Base-by-base conservation (phyloP, 2,329 filamentous ascomycete species). In the Venturia nashicola region DNA sequence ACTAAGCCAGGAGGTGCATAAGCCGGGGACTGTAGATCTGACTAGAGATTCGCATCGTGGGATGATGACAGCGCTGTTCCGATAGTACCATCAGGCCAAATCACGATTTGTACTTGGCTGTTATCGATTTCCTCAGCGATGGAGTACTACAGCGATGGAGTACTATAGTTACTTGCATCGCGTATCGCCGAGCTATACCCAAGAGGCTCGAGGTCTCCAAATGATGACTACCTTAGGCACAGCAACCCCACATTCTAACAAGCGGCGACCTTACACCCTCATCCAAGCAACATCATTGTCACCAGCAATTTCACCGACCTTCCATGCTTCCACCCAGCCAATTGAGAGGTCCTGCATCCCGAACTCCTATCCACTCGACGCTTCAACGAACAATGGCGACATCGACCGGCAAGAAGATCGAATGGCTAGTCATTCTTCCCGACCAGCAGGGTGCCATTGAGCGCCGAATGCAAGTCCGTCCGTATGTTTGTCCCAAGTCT, bases 341-440 rank as follows among this genome's bases (percentile, higher is more conserved):
- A 36, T 8, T n/a, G 16, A 57, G 32, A 36, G 16, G 51, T 20
- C 6, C 27, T 36, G 51, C 11, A 3, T 57, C 18, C 5, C 43
- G 51, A 18, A 7, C 9, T n/a, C 6, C 2, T 27, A 6, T 1
- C n/a, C 5, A 27, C 20, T 32, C 27, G 27, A 54, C 23, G 6
- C 9, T 40, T 59, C 39, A 8, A 20, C 18, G 59, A 62, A 63
- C 32, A 42, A 65, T 44, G 65, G 65, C 70, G 54, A 54, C 66
- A 34, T 64, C 69, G 55, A 48, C 66, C 64, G 71, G 74, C 61
- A 65, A 68, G 51, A 77, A 78, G 67, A 68, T 72, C 65, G 80
- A 82, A 73, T 82, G 79, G 79, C 75, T 82, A 63, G 74, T 80
- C 66, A 80, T 82, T 61, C 67, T 78, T 0, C 79, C 79, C 1